A percentile compares a stretch with the other conserved stretches of the same genome.
These are phyloP conservation scores for Ceriops decandra DNA, from an alignment of 345 rosid species.

Conservation along the genomic window DNA sequence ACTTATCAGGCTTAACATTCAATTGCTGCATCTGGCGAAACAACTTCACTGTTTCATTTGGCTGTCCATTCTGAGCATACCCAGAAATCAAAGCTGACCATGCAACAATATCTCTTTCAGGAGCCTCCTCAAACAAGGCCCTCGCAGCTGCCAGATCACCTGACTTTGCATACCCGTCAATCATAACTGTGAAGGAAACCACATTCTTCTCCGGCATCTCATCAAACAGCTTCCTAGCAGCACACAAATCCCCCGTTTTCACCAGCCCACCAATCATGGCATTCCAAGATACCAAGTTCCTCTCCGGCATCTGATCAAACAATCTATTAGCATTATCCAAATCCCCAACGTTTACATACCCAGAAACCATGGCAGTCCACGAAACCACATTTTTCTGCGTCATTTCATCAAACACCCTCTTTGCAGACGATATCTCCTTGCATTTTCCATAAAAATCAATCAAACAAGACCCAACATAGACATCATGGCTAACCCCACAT, in stretches of 20 bases:
- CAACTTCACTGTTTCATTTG: neutral
- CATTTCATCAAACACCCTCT: slow-evolving; percentile 61
- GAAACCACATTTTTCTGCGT: slow-evolving; percentile 50
- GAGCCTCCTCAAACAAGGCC: slow-evolving; percentile 2
- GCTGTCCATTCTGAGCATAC: slow-evolving; percentile 4
- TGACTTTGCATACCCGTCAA: slow-evolving; percentile 3
- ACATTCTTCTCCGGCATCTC: neutral
- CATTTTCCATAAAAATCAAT: slow-evolving; percentile 63
- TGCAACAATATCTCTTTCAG: slow-evolving; percentile 1
- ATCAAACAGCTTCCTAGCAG: slow-evolving; percentile 37
- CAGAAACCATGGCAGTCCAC: slow-evolving; percentile 73
- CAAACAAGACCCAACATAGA: slow-evolving; percentile 61
- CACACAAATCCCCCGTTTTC: slow-evolving; percentile 43
- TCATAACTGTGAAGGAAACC: neutral
- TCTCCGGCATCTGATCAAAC: slow-evolving; percentile 56
- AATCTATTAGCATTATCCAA: slow-evolving; percentile 41
- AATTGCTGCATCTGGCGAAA: neutral
- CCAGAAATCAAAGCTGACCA: neutral
- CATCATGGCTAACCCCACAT: slow-evolving; percentile 39
- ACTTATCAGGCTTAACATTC: neutral
- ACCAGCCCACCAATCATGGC: slow-evolving; percentile 50
- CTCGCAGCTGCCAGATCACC: slow-evolving; percentile 3
- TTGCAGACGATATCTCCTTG: slow-evolving; percentile 43
- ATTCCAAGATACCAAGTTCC: slow-evolving; percentile 58
- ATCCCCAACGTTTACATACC: slow-evolving; percentile 48